A percentile compares a stretch with the other conserved stretches of the same genome.
Evolutionary conservation across 163 green algal genomes (phyloP).

Genomic region (Coccomyxa subellipsoidea): DNA sequence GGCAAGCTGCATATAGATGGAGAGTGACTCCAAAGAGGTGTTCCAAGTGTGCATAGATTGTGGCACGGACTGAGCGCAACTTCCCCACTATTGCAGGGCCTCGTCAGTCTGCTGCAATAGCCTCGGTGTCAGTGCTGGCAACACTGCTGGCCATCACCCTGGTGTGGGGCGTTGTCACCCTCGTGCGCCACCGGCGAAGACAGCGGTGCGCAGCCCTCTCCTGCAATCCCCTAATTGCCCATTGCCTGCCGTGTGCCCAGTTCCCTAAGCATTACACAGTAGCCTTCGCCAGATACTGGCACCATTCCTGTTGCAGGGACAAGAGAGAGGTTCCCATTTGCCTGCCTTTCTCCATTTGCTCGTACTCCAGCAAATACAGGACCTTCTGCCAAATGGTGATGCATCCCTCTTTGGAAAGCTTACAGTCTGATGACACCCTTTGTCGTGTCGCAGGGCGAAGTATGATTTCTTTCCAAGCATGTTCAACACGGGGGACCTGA

Average conservation of each 20-base stretch:
- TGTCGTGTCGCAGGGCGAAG: background rate
- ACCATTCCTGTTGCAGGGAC: too few species aligned
- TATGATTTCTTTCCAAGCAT: constrained; percentile 1
- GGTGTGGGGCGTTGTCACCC: background rate
- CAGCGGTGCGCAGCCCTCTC: background rate
- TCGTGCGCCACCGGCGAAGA: background rate
- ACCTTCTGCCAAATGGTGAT: too few species aligned
- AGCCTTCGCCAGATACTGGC: too few species aligned
- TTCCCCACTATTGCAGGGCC: background rate
- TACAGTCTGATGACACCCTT: background rate
- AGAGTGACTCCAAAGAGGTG: background rate
- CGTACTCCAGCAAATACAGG: too few species aligned
- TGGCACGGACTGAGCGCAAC: background rate
- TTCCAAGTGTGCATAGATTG: background rate
- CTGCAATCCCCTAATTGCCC: too few species aligned
- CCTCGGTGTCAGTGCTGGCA: background rate
- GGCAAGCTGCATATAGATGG: too few species aligned
- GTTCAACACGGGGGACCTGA: constrained; percentile 6
- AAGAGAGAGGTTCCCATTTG: too few species aligned
- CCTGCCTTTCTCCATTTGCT: too few species aligned
- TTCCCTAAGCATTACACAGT: too few species aligned
- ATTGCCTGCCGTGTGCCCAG: too few species aligned
- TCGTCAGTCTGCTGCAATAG: background rate
- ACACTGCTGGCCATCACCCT: background rate
- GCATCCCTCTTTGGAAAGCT: too few species aligned